Percentiles rank a stretch among this genome's conserved stretches.
phyloP scores from a whole-genome alignment of 352 stramenopile genomes.

The Aphanomyces stellatus region DNA sequence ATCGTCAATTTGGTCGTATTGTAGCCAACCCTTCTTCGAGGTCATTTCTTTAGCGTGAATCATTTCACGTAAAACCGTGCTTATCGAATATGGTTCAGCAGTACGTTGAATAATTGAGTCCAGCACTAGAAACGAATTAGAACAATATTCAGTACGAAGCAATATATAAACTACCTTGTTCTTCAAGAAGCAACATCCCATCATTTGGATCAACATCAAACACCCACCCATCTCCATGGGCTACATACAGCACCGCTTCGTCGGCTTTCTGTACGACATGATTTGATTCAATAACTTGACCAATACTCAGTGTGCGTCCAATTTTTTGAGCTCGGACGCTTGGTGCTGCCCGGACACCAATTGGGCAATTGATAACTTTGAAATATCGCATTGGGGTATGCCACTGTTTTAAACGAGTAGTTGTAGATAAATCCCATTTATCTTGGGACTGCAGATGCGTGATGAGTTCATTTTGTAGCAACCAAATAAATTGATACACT shows the following conservation, averaged over 20 bases:
- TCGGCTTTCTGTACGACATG: background rate
- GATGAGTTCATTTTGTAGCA: background rate
- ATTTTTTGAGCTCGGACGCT: constrained; percentile 11
- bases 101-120: background rate
- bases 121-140: background rate
- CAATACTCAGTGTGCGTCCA: constrained; percentile 11
- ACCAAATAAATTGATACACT: background rate
- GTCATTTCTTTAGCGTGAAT: background rate
- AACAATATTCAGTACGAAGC: no score
- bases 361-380: constrained; percentile 18
- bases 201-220: constrained; percentile 17
- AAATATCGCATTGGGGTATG: background rate
- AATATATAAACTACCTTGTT: constrained; percentile 2
- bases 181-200: constrained; percentile 16
- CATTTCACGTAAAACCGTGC: background rate
- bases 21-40: background rate
- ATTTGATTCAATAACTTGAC: constrained; percentile 14
- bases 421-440: background rate
- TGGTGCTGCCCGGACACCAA: constrained; percentile 7
- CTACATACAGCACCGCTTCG: constrained; percentile 8
- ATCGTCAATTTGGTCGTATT: background rate
- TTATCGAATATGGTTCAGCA: background rate
- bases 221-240: constrained; percentile 1
- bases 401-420: background rate
- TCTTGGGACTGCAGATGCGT: background rate